phyloP scores from a whole-genome alignment of 768 basidiomycete species.

The Calocera cornea region DNA sequence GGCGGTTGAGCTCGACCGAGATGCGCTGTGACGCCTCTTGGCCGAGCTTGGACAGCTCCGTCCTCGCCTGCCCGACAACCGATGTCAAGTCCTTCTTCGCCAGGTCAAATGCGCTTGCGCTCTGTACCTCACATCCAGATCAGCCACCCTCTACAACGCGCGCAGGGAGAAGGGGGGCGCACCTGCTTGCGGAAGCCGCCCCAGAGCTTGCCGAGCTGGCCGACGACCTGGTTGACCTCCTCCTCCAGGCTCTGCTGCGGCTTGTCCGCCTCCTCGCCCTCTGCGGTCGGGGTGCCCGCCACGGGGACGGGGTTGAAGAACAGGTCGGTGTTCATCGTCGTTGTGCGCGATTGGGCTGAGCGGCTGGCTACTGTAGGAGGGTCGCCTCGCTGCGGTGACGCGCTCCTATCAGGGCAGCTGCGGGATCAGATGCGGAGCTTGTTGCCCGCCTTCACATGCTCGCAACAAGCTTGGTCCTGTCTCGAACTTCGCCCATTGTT shows the following conservation, averaged over 20 bases:
- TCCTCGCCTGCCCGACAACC: constrained; percentile 69
- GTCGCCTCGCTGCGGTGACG: too few species aligned
- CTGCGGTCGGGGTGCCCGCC: constrained; percentile 5
- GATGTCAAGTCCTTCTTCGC: constrained; percentile 39
- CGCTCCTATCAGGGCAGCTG: too few species aligned
- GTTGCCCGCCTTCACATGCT: too few species aligned
- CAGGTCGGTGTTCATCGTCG: background rate
- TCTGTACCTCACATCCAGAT: constrained; percentile 33
- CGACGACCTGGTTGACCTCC: constrained; percentile 78
- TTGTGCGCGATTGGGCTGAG: background rate
- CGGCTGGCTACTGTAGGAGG: background rate
- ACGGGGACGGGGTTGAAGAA: constrained; percentile 16
- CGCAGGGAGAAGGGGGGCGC: too few species aligned
- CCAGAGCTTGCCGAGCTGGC: constrained; percentile 79
- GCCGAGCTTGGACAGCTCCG: constrained; percentile 48
- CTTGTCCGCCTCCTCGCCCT: constrained; percentile 19
- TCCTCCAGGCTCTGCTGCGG: constrained; percentile 57
- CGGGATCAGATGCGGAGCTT: too few species aligned
- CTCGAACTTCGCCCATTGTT: too few species aligned
- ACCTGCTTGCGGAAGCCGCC: constrained; percentile 85
- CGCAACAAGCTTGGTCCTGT: too few species aligned
- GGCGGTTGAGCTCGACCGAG: background rate
- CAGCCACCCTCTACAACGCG: too few species aligned
- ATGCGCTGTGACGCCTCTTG: background rate
- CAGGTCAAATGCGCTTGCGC: constrained; percentile 49